A percentile compares a stretch with the other conserved stretches of the same genome.
Conservation (phyloP, 2,329 filamentous ascomycete genomes). For the Exophiala mesophila region DNA sequence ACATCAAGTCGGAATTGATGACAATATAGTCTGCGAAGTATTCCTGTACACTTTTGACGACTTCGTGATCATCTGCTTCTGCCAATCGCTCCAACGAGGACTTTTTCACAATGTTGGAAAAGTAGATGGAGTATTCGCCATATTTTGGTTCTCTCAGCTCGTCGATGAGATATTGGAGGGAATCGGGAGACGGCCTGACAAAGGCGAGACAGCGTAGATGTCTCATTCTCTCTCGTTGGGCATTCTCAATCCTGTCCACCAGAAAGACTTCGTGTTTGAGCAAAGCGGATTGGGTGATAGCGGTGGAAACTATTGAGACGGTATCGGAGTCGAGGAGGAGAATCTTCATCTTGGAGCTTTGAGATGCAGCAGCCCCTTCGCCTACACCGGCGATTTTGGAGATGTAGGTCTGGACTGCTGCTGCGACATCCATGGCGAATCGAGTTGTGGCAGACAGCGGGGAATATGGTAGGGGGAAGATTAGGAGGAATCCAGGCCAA, state of each 20-base stretch:
- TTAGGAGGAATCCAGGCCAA: no score
- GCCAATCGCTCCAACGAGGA: constrained; percentile 89
- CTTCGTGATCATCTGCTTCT: constrained; percentile 95
- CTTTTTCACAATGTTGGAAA: constrained; percentile 97
- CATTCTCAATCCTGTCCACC: constrained; percentile 90
- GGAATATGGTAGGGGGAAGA: no score
- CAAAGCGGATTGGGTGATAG: constrained; percentile 89
- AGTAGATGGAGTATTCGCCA: constrained; percentile 94
- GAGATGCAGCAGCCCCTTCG: constrained; percentile 58
- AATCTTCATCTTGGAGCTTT: constrained; percentile 96
- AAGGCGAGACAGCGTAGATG: constrained; percentile 92
- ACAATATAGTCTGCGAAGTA: constrained; percentile 95
- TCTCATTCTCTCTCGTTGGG: constrained; percentile 91
- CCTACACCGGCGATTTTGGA: constrained; percentile 88
- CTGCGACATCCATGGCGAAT: constrained; percentile 98
- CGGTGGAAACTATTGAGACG: constrained; percentile 86
- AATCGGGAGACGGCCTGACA: constrained; percentile 83
- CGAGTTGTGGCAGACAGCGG: no score
- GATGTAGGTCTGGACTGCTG: constrained; percentile 91
- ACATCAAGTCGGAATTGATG: constrained; percentile 90
- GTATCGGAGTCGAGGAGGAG: constrained; percentile 90
- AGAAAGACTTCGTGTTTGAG: constrained; percentile 97
- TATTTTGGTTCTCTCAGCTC: constrained; percentile 95
- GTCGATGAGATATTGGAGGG: constrained; percentile 89
- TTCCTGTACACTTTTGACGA: constrained; percentile 89